Base-by-base conservation (phyloP, 441 rosid species). In the Syzygium syzygioides region DNA sequence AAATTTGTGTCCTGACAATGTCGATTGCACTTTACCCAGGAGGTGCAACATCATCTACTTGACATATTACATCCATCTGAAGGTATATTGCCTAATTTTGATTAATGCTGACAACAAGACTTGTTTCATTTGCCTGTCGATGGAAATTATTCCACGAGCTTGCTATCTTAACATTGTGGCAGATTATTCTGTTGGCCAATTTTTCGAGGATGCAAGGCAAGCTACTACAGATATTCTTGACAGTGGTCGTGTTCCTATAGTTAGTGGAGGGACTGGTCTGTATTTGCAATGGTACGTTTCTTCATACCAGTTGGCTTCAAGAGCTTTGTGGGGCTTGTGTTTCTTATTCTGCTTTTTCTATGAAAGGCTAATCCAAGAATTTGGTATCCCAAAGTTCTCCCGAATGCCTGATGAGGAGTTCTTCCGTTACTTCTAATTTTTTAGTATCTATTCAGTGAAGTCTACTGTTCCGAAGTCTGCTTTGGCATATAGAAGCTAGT, bases 201-300 rank as follows among this genome's bases (percentile, higher is more conserved):
- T 94, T 90, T 97, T 85, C 90, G 93, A 94, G 71, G 98, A 97
- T 93, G 97, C 95, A 90, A 94, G 99, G 92, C 93, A 94, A 90
- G 95, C 93, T 88, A 95, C 99, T 28, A 89, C 83, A 93, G 93
- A 96, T 90, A 90, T 97, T 89, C 93, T 96, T 60, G 87, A 90
- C 25, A 86, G 91, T 68, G 96, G 95, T 25, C 95, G 88, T 83
- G 95, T 96, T 91, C 98, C 99, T 41, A 95, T 97, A 52, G 97
- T 97, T 80, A 93, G 95, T 1, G 99, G 99, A 86, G 99, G 99
- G n/a, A 96, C 99, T 86, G 99, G 99, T 76, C 90, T 96, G 92
- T 97, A 96, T 91, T 93, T 97, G 90, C 92, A 98, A 90, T 97
- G 99, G 99, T 97, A 95, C 89, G 92, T 86, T 87, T 64, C 89